Evolutionary conservation across 129 eudicot species (phyloP).

Genomic region (Tagetes patula): DNA sequence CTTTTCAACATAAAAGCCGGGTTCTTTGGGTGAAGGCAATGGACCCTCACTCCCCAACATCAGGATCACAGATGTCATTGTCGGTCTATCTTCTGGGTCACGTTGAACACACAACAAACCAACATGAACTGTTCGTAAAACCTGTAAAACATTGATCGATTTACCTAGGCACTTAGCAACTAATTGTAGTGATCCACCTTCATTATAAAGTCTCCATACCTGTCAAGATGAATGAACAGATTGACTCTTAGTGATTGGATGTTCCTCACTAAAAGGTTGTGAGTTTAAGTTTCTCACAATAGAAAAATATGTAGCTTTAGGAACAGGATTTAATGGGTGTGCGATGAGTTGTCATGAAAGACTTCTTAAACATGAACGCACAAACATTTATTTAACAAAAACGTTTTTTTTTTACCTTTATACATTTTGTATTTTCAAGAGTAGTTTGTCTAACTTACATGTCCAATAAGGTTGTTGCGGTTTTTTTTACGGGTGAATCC

Average conservation of each 20-base stretch:
- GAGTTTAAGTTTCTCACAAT: too few relatives aligned
- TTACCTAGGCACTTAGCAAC: constrained; percentile 6
- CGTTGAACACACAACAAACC: constrained; percentile 23
- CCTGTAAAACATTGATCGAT: constrained; percentile 5
- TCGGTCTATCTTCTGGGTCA: constrained; percentile 40
- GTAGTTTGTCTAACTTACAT: constrained; percentile 28
- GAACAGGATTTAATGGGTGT: too few relatives aligned
- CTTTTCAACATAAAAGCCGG: constrained; percentile 28
- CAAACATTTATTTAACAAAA: too few relatives aligned
- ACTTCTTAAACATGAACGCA: too few relatives aligned
- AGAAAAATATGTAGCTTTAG: too few relatives aligned
- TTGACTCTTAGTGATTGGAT: too few relatives aligned
- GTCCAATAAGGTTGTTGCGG: constrained; percentile 42
- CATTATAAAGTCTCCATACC: constrained; percentile 42
- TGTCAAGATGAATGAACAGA: background rate
- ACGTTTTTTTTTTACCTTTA: background rate
- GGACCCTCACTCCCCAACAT: constrained; percentile 36
- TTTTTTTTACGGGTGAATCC: constrained; percentile 37
- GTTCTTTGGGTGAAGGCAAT: constrained; percentile 34
- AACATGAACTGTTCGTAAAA: constrained; percentile 35
- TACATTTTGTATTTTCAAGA: background rate
- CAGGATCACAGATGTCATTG: constrained; percentile 30
- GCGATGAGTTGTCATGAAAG: too few relatives aligned
- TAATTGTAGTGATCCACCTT: constrained; percentile 30
- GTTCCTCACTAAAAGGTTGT: too few relatives aligned